A percentile compares a stretch with the other conserved stretches of the same genome.
These are phyloP conservation scores for Talaromyces sp. DNA, from an alignment of 2,329 filamentous ascomycete genomes.

Conservation along the genomic window DNA sequence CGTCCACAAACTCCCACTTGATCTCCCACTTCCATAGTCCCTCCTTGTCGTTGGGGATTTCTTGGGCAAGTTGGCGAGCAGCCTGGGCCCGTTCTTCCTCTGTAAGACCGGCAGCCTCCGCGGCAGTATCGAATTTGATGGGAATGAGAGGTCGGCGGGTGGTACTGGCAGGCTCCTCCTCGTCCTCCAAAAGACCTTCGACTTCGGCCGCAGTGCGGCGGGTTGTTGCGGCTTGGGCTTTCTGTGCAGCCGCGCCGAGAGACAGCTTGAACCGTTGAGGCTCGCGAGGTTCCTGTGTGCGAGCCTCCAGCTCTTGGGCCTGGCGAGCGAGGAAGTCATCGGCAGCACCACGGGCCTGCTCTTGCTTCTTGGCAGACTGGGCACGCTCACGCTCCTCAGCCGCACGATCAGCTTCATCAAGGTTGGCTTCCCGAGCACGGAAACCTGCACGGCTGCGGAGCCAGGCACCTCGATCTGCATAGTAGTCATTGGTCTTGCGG, in stretches of 20 bases:
- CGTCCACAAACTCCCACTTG: conserved; percentile 89
- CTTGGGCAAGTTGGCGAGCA: conserved; percentile 77
- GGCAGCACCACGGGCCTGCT: conserved; percentile 80
- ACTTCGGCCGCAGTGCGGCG: conserved; percentile 89
- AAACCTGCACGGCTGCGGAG: conserved; percentile 76
- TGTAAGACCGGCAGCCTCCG: conserved; percentile 68
- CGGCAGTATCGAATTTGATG: conserved; percentile 75
- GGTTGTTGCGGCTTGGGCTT: conserved; percentile 59
- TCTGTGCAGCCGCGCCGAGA: conserved; percentile 84
- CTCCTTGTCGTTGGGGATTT: conserved; percentile 85
- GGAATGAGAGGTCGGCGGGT: conserved; percentile 77
- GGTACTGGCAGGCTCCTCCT: conserved; percentile 74
- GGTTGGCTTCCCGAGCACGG: conserved; percentile 70
- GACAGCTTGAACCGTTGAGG: conserved; percentile 90
- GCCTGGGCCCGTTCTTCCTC: conserved; percentile 87
- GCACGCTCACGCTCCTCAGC: conserved; percentile 76
- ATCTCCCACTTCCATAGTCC: conserved; percentile 91
- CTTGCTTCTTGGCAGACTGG: conserved; percentile 69
- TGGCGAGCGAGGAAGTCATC: conserved; percentile 88
- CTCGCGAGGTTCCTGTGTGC: conserved; percentile 47
- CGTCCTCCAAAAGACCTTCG: conserved; percentile 90
- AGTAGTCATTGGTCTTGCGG: conserved; percentile 77
- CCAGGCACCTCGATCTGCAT: conserved; percentile 83
- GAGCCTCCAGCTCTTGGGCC: conserved; percentile 69
- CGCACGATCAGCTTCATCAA: conserved; percentile 80